Evolutionary conservation across 352 stramenopile genomes (phyloP), one percentile per base, ranked within the genome.

Genomic region (Globisporangium okanoganense): DNA sequence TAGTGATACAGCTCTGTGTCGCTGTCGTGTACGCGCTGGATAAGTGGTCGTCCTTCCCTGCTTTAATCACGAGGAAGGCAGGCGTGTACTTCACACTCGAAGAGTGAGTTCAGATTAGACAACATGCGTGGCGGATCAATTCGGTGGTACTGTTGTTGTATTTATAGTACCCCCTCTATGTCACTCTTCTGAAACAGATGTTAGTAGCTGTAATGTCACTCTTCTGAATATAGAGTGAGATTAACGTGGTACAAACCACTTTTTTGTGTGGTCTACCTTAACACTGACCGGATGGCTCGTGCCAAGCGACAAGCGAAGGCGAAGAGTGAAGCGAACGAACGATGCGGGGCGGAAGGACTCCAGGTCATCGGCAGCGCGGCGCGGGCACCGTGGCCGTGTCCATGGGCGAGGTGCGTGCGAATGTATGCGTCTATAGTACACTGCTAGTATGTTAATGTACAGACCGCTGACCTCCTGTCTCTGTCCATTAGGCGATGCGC

Each of bases 331-430:
- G n/a, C 71, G 51, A 57, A 61, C n/a, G n/a, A 58, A 66, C 52
- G 27, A 57, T 70, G 16, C 60, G 59, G 51, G 40, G 40, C 40
- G 40, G 40, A 45, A 7, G 40, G 20, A 22, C 40, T 22, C 75
- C 68, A 1, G 89, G 90, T 0, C 87, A 97, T 63, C 82, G 85
- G 9, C 89, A 96, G 67, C 88, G 87, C 53, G 90, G 90, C 35
- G 90, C 92, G 8, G 91, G 91, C 57, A 90, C 85, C 20, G 87
- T 97, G n/a, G 87, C 90, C 10, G 74, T 88, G 47, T 95, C 87
- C 2, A 74, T 72, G 41, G 88, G 87, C 24, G 88, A 97, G 41
- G 64, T 92, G 65, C 36, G 66, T 47, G 6, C 20, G n/a, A n/a
- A n/a, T n/a, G n/a, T n/a, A 0, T 31, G n/a, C 29, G 6, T 6